phyloP scores from a whole-genome alignment of 495 filamentous ascomycete species.

The Lasiosphaeris hirsuta region DNA sequence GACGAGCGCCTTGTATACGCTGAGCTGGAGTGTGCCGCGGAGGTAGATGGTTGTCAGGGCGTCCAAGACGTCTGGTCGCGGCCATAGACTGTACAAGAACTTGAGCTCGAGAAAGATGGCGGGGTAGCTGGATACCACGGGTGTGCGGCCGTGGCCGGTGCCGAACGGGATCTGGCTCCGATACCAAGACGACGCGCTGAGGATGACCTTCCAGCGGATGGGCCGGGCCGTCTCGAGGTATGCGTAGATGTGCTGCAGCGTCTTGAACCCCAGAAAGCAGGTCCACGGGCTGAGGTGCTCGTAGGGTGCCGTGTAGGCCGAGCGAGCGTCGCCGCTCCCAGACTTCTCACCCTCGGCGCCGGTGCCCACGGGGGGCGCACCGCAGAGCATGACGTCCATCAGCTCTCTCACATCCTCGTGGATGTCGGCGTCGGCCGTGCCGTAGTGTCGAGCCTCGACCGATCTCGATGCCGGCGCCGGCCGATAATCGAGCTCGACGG shows the following conservation, averaged over 20 bases:
- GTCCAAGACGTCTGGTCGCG: conserved; percentile 32
- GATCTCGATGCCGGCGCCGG: no score
- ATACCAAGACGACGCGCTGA: conserved; percentile 58
- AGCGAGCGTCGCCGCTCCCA: neutral
- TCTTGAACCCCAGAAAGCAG: conserved; percentile 3
- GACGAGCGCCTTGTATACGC: conserved; percentile 46
- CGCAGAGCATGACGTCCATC: conserved; percentile 4
- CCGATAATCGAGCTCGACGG: conserved; percentile 7
- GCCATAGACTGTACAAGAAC: conserved; percentile 56
- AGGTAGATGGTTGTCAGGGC: conserved; percentile 65
- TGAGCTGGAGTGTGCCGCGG: conserved; percentile 49
- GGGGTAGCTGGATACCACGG: conserved; percentile 47
- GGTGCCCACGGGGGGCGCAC: neutral
- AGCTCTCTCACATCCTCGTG: neutral
- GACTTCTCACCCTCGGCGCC: neutral
- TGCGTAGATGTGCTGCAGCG: conserved; percentile 3
- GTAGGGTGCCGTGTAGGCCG: conserved; percentile 7
- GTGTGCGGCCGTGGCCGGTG: conserved; percentile 63
- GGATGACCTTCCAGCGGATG: conserved; percentile 27
- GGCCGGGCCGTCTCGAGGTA: neutral
- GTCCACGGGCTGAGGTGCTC: conserved; percentile 9
- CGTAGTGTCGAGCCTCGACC: neutral
- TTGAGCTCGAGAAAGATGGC: conserved; percentile 61
- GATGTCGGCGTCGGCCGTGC: neutral
- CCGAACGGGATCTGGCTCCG: conserved; percentile 67